Base-by-base conservation (phyloP, 2,329 filamentous ascomycete species). In the Stagonosporopsis cucurbitacearum region DNA sequence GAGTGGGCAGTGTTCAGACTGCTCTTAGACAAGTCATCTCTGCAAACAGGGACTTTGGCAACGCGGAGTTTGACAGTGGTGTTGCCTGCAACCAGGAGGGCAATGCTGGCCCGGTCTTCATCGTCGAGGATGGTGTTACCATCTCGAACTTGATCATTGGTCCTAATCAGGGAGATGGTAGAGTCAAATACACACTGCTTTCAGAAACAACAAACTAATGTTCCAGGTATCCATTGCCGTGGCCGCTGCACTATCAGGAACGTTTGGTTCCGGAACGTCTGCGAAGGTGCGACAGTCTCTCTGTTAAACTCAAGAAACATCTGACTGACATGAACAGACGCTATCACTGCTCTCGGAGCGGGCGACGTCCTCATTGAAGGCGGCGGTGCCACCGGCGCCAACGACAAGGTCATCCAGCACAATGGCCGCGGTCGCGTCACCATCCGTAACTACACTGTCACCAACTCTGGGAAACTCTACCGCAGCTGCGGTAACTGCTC, bases 141-240 rank as follows among this genome's bases (percentile, higher is more conserved):
- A 67, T 82, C 33, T 76, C 73, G 58, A 81, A 81, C 60, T 79
- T 79, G 65, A 81, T 82, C 65, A 81, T 82, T 45, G 79, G 80
- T 7, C 69, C 72, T 20, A 75, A 77, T 46, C 75, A 80, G 58
- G 70, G 75, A 6, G 80, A 82, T 63, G 80, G 79, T 54, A 75
- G 13, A 9, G 5, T 32, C 3, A 9, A 20, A 43, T 15, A 4
- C 7, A 12, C 4, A 11, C 12, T 6, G 19, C 37, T 30, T 30
- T 19, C 1, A 30, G 17, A 33, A 33, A 26, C 19, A 6, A 20
- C 8, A 15, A n/a, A 45, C 30, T 45, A 35, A 45, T 9, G 2
- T 35, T 8, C 7, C 20, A 45, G 42, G 42, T n/a, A 45, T 82
- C 33, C 79, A 82, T 69, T 82, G 80, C 69, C 66, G 74, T 54